These are phyloP conservation scores for Penicillium simplicissimum DNA, from an alignment of 495 filamentous ascomycete species.

Conservation along the genomic window DNA sequence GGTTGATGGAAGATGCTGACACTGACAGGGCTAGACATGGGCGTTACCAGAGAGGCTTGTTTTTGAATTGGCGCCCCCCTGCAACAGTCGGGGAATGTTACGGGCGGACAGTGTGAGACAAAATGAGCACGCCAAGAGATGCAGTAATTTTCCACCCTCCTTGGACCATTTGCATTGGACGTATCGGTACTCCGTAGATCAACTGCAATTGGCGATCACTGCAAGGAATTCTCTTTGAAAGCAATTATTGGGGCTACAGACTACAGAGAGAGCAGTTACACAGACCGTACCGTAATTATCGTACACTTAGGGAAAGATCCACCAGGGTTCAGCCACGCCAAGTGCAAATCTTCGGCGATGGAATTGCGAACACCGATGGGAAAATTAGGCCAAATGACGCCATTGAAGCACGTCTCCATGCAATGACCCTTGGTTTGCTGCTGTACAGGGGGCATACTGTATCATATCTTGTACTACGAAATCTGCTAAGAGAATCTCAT, in stretches of 20 bases:
- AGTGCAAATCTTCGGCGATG: conserved; percentile 12
- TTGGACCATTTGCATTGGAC: neutral
- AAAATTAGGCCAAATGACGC: conserved; percentile 9
- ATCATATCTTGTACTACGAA: no score
- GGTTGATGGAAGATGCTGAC: neutral
- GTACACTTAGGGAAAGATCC: neutral
- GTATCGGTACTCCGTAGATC: neutral
- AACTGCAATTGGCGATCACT: neutral
- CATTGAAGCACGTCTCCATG: conserved; percentile 3
- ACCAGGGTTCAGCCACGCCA: conserved; percentile 10
- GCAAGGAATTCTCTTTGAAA: neutral
- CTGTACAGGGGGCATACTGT: neutral
- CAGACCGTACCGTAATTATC: neutral
- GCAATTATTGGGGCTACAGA: neutral
- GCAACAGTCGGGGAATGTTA: neutral
- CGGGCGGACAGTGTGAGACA: neutral
- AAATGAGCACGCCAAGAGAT: neutral
- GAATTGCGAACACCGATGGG: conserved; percentile 3
- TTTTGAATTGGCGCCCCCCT: neutral
- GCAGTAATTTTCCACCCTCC: neutral
- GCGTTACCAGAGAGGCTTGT: neutral
- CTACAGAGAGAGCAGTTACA: neutral
- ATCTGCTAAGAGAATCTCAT: neutral
- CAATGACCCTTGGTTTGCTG: conserved; percentile 1
- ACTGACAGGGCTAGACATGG: neutral